Evolutionary conservation across 116 monocot species (phyloP).

Genomic region (Thalassia testudinum): DNA sequence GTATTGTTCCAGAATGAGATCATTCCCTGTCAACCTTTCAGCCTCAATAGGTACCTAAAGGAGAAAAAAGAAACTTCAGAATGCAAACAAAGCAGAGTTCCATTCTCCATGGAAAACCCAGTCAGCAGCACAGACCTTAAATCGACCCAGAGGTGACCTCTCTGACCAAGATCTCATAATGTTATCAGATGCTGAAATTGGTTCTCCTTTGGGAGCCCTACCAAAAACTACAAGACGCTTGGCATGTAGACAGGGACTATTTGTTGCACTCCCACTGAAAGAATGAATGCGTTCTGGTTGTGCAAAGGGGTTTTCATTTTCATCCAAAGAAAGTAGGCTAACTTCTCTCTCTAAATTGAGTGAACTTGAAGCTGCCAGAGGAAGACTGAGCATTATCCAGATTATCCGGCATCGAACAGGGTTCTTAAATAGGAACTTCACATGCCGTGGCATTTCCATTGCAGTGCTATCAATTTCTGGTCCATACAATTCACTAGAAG

Average conservation of each 20-base stretch:
- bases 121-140: conserved; percentile 31
- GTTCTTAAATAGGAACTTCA: conserved; percentile 71
- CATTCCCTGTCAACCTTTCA: conserved; percentile 71
- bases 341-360: conserved; percentile 29
- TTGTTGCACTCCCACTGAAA: conserved; percentile 9
- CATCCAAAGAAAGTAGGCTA: conserved; percentile 72
- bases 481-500: conserved; percentile 40
- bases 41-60: conserved; percentile 71
- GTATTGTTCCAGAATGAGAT: conserved; percentile 72
- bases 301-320: conserved; percentile 31
- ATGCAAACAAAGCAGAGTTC: neutral
- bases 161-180: conserved; percentile 48
- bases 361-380: conserved; percentile 18
- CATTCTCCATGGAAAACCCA: neutral
- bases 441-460: conserved; percentile 36
- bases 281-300: conserved; percentile 10
- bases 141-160: conserved; percentile 55
- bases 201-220: conserved; percentile 32
- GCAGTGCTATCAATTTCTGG: conserved; percentile 31
- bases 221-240: conserved; percentile 81
- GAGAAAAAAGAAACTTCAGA: neutral
- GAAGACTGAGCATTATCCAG: conserved; percentile 65
- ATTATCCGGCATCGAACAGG: conserved; percentile 80
- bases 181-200: conserved; percentile 25
- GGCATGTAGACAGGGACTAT: conserved; percentile 63